Evolutionary conservation across 2,329 filamentous ascomycete species (phyloP), one percentile per base, ranked within the genome.

Genomic region (Neophaeococcomyces aloes): DNA sequence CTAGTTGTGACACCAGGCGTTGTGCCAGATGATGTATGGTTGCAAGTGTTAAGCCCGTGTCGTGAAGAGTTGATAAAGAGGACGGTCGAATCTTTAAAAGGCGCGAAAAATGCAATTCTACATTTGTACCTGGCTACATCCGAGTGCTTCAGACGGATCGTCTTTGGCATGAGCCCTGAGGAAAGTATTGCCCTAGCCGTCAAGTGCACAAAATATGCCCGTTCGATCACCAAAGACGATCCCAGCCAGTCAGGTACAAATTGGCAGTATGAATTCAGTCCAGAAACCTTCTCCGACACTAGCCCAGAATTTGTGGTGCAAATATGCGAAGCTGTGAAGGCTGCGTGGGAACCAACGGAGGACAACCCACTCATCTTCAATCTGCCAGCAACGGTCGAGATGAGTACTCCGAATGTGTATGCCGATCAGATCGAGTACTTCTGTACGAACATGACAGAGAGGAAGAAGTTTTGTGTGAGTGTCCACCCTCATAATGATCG

Each of bases 341-440:
- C 73, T 4, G 91, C 88, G 1, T 98, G 91, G 91, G 87, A 74
- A 50, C 89, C 91, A 1, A 78, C 76, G 0, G 78, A 71, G 30
- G 52, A 52, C n/a, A 78, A 86, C 62, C 85, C 82, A 37, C 86
- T 98, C 63, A 94, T 98, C 61, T 91, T 98, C 74, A 96, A 96
- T 68, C 74, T 98, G 40, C 89, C 91, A 1, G 89, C 91, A 1
- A 98, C 91, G 0, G 89, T 96, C 29, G 91, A 98, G 67, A 81
- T 95, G 79, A 69, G 86, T 1, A 95, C 91, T 1, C 88, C 88
- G 27, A 98, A 98, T 61, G 76, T 95, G 37, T 98, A 91, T 61
- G 91, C 91, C 38, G 91, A 98, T 60, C 83, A 93, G 67, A 85
- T 98, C 50, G 91, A 98, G 63, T 94, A 86, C 67, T 98, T 98